phyloP scores from a whole-genome alignment of 306 rosid genomes.

The Crataegus laevigata region DNA sequence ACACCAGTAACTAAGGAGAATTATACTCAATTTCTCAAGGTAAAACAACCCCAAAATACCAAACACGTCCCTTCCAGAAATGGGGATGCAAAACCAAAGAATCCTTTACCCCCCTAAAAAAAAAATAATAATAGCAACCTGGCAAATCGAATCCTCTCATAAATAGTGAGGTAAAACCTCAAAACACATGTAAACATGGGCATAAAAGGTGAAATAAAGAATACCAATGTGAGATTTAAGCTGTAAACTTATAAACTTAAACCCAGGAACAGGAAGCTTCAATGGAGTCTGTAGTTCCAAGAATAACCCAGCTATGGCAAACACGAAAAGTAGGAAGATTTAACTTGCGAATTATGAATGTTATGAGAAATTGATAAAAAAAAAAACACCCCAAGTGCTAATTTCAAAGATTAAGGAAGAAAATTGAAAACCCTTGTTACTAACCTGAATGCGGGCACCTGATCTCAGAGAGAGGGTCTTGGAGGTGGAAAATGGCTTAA shows the following conservation, averaged over 20 bases:
- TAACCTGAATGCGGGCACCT: neutral
- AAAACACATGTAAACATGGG: neutral
- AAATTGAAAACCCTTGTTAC: neutral
- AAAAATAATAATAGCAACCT: neutral
- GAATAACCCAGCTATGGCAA: neutral
- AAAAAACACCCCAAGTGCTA: neutral
- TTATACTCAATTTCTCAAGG: neutral
- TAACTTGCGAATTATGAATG: neutral
- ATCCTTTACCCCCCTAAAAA: too few species aligned
- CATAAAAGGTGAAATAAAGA: neutral
- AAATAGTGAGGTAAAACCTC: neutral
- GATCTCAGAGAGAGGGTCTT: conserved; percentile 1
- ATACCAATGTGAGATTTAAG: neutral
- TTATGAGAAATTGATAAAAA: neutral
- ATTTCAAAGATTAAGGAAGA: neutral
- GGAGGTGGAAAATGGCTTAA: neutral
- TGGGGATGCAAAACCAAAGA: neutral
- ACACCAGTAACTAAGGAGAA: neutral
- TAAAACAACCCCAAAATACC: neutral
- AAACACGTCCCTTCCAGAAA: neutral
- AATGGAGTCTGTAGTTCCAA: neutral
- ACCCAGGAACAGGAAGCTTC: neutral
- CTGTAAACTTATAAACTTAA: neutral
- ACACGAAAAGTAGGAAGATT: neutral
- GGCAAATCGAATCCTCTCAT: neutral